Percentiles rank a stretch among this genome's conserved stretches.
Evolutionary conservation across 2,329 filamentous ascomycete species (phyloP).

Genomic region (Fusarium vanettenii): DNA sequence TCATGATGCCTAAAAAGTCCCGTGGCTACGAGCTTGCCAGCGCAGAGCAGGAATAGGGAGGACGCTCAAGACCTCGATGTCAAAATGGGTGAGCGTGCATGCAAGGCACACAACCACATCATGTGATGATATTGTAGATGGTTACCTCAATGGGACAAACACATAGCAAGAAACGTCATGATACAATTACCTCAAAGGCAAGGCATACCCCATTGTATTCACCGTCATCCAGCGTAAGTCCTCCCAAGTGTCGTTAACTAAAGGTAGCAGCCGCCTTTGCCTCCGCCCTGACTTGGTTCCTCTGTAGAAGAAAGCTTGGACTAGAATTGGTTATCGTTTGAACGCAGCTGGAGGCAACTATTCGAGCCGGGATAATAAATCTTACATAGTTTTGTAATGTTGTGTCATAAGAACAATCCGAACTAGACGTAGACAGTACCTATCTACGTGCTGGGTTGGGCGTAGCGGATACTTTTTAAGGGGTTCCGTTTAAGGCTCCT

Average conservation of each 20-base stretch:
- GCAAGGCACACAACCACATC: background rate
- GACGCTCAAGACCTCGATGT: background rate
- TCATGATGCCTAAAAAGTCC: background rate
- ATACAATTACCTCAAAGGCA: conserved; percentile 9
- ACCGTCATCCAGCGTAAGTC: conserved; percentile 9
- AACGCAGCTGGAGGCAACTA: conserved; percentile 13
- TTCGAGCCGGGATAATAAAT: conserved; percentile 15
- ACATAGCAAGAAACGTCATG: conserved; percentile 10
- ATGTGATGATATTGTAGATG: conserved; percentile 2
- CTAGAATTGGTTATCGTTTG: conserved; percentile 14
- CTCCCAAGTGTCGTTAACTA: conserved; percentile 13
- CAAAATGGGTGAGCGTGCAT: background rate
- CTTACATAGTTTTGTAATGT: conserved; percentile 14
- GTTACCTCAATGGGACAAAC: conserved; percentile 8
- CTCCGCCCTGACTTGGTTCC: conserved; percentile 13
- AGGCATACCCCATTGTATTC: conserved; percentile 4
- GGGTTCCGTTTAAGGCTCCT: conserved; percentile 8
- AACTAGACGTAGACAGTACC: conserved; percentile 11
- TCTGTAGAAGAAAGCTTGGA: conserved; percentile 12
- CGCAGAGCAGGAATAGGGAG: background rate
- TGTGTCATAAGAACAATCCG: conserved; percentile 13
- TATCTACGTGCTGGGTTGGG: conserved; percentile 9
- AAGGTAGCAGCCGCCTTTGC: conserved; percentile 13
- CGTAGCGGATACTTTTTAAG: conserved; percentile 5
- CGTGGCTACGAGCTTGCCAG: background rate